Conservation (phyloP, 805 yeast species). For the Wickerhamiella kurtzmanii region DNA sequence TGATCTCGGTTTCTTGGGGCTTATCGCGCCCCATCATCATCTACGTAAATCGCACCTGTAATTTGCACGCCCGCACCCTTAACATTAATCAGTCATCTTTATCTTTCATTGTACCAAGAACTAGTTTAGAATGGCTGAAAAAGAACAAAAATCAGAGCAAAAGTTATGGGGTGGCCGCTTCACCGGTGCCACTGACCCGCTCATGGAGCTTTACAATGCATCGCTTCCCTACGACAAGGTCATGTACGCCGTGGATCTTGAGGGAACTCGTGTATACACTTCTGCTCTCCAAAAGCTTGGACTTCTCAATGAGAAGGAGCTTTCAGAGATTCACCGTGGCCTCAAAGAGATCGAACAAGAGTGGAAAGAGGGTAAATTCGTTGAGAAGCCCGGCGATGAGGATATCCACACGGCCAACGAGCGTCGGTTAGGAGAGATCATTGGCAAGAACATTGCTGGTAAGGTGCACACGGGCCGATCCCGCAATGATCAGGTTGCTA, state of each 20-base stretch:
- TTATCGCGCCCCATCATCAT: not conserved
- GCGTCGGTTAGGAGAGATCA: conserved; percentile 90
- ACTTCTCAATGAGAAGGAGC: conserved; percentile 57
- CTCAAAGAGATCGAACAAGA: conserved; percentile 57
- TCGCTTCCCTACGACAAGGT: conserved; percentile 90
- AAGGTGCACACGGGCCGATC: conserved; percentile 99
- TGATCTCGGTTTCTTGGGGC: not conserved
- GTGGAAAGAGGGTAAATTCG: conserved; percentile 62
- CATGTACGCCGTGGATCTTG: conserved; percentile 89
- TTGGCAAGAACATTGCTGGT: conserved; percentile 88
- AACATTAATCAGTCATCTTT: not conserved
- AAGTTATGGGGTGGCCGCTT: conserved; percentile 98
- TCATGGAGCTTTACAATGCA: conserved; percentile 95
- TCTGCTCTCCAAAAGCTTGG: conserved; percentile 71
- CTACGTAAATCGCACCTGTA: not conserved
- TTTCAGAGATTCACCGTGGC: conserved; percentile 72
- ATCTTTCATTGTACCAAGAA: not conserved
- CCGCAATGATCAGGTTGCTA: conserved; percentile 96
- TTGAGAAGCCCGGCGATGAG: conserved; percentile 80
- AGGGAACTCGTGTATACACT: conserved; percentile 90
- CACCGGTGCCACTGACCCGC: conserved; percentile 89
- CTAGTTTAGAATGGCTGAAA: no score
- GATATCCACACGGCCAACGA: conserved; percentile 98
- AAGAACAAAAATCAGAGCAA: conserved; percentile 34
- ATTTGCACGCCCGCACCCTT: not conserved